phyloP scores from a whole-genome alignment of 371 early-diverging fungal genomes.

The Phascolomyces articulosus region DNA sequence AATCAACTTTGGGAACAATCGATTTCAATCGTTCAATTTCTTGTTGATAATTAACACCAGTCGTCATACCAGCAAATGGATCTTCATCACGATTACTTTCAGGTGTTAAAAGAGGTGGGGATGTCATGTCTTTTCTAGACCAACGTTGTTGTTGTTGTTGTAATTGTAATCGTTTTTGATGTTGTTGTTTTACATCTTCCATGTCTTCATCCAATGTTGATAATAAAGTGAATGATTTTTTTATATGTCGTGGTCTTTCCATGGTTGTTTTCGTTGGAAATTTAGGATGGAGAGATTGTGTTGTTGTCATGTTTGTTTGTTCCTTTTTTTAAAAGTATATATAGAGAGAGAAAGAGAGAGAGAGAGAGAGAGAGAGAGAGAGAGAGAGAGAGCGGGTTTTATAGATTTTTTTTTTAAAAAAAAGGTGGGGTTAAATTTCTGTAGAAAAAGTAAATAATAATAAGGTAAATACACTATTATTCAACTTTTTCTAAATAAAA shows the following conservation, averaged over 20 bases:
- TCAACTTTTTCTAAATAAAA: too few relatives aligned
- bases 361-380: too few relatives aligned
- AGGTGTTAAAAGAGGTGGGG: slow-evolving; percentile 14
- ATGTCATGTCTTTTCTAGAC: neutral
- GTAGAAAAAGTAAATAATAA: too few relatives aligned
- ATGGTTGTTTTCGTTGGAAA: neutral
- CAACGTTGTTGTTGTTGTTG: slow-evolving; percentile 2
- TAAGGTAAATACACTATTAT: too few relatives aligned
- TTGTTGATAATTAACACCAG: slow-evolving; percentile 43
- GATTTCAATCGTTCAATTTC: slow-evolving; percentile 53
- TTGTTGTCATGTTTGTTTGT: neutral
- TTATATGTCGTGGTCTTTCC: neutral
- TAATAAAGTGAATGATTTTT: neutral
- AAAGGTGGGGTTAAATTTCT: too few relatives aligned
- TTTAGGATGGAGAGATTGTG: neutral
- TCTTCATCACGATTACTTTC: slow-evolving; percentile 21
- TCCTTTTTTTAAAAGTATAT: neutral
- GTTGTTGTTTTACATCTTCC: neutral
- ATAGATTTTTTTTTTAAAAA: neutral
- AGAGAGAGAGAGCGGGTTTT: too few relatives aligned
- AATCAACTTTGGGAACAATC: slow-evolving; percentile 40
- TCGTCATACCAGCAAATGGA: slow-evolving; percentile 56
- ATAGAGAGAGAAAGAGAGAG: too few relatives aligned
- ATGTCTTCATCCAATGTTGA: neutral
- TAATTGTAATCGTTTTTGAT: neutral